Percentiles rank a stretch among this genome's conserved stretches.
Conservation (phyloP, 257 asterid genomes). For the Solanum chilense region DNA sequence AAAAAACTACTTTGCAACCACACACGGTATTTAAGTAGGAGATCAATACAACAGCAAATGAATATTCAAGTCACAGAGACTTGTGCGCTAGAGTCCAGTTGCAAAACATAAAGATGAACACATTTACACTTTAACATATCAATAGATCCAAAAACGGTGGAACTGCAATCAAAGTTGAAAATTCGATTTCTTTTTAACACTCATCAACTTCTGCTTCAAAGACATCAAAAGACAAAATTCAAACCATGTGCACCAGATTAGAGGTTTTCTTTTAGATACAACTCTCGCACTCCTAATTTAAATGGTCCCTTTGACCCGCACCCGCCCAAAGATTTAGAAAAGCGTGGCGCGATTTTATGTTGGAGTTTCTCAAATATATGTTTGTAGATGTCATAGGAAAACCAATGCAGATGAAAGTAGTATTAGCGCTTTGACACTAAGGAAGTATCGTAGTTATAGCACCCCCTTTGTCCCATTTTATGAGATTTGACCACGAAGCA, state of each 20-base stretch:
- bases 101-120: background rate
- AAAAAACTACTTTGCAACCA: background rate
- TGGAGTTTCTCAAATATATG: background rate
- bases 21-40: background rate
- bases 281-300: background rate
- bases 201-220: background rate
- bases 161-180: background rate
- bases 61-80: background rate
- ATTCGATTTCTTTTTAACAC: background rate
- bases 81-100: background rate
- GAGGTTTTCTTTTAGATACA: background rate
- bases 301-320: background rate
- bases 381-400: background rate
- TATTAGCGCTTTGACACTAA: background rate
- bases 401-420: background rate
- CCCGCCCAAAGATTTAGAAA: background rate
- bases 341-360: background rate
- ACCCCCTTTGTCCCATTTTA: background rate
- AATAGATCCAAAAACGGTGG: background rate
- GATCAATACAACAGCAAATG: background rate
- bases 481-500: background rate
- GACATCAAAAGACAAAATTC: background rate
- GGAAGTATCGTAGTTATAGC: background rate
- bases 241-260: background rate
- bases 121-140: background rate